phyloP scores from a whole-genome alignment of 1,284 basidiomycete species.

The Athelia sp. region DNA sequence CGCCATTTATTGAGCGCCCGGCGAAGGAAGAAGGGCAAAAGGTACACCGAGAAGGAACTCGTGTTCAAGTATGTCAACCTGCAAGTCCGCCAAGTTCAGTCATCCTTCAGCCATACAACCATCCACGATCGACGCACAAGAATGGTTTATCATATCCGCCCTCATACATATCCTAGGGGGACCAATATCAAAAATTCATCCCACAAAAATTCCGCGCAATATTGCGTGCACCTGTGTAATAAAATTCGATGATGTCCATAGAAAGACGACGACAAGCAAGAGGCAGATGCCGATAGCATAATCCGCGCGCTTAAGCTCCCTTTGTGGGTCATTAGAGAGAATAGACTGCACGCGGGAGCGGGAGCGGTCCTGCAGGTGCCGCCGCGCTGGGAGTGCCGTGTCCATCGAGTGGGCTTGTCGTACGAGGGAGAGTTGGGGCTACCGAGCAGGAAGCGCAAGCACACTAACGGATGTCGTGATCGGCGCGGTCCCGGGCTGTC shows the following conservation, averaged over 20 bases:
- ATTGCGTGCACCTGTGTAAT: constrained; percentile 60
- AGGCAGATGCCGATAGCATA: constrained; percentile 71
- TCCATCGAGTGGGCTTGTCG: too few species aligned
- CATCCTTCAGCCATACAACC: background rate
- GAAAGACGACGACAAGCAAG: constrained; percentile 73
- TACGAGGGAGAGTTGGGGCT: too few species aligned
- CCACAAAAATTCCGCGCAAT: too few species aligned
- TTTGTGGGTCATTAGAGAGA: background rate
- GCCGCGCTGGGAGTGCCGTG: too few species aligned
- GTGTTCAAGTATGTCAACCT: constrained; percentile 89
- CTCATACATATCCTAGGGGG: constrained; percentile 56
- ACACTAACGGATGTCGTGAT: too few species aligned
- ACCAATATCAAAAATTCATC: constrained; percentile 5
- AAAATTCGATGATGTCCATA: constrained; percentile 82
- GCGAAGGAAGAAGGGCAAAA: constrained; percentile 65
- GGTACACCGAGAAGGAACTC: constrained; percentile 85
- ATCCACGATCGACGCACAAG: constrained; percentile 44
- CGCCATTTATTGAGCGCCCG: constrained; percentile 22
- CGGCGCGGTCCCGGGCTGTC: too few species aligned
- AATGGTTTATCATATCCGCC: constrained; percentile 79
- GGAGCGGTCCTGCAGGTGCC: background rate
- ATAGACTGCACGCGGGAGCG: background rate
- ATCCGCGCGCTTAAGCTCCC: constrained; percentile 25
- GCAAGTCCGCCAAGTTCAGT: constrained; percentile 4
- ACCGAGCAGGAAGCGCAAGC: too few species aligned